Conservation (phyloP, 495 filamentous ascomycete genomes). For the Jackrogersella minutella region DNA sequence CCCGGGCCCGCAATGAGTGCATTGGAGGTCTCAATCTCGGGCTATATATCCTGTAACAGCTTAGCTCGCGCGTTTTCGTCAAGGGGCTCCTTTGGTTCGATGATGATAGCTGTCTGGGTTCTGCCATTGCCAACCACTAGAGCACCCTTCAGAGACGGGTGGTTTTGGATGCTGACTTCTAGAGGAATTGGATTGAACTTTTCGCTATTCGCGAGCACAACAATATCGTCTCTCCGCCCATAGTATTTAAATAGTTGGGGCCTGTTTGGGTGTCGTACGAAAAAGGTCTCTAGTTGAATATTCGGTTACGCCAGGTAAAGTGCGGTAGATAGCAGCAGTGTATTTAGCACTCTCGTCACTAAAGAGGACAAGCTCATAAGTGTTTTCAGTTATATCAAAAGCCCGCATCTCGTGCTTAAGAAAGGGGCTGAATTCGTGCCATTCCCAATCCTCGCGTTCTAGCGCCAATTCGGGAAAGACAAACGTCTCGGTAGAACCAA, state of each 20-base stretch:
- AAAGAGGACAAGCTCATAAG: conserved; percentile 35
- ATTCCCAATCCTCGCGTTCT: conserved; percentile 34
- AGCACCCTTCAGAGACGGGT: conserved; percentile 48
- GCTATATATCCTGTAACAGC: conserved; percentile 58
- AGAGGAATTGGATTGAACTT: conserved; percentile 59
- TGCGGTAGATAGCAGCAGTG: conserved; percentile 42
- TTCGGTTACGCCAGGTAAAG: conserved; percentile 50
- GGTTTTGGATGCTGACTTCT: conserved; percentile 42
- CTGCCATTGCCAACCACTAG: conserved; percentile 52
- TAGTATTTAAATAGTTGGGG: conserved; percentile 51
- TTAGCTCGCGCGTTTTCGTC: neutral
- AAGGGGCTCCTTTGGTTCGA: conserved; percentile 46
- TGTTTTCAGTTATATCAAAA: conserved; percentile 32
- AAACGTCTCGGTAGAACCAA: conserved; percentile 39
- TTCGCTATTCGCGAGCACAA: conserved; percentile 62
- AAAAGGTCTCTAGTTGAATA: conserved; percentile 60
- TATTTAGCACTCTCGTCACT: conserved; percentile 9
- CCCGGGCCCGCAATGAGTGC: conserved; percentile 56
- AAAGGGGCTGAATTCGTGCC: conserved; percentile 36
- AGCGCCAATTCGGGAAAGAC: conserved; percentile 7
- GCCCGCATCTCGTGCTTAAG: conserved; percentile 34
- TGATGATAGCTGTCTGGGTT: conserved; percentile 52
- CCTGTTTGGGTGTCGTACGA: conserved; percentile 49
- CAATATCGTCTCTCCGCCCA: conserved; percentile 60
- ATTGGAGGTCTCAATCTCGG: conserved; percentile 59